phyloP scores from a whole-genome alignment of 352 stramenopile genomes.

The Elongisporangium undulatum region DNA sequence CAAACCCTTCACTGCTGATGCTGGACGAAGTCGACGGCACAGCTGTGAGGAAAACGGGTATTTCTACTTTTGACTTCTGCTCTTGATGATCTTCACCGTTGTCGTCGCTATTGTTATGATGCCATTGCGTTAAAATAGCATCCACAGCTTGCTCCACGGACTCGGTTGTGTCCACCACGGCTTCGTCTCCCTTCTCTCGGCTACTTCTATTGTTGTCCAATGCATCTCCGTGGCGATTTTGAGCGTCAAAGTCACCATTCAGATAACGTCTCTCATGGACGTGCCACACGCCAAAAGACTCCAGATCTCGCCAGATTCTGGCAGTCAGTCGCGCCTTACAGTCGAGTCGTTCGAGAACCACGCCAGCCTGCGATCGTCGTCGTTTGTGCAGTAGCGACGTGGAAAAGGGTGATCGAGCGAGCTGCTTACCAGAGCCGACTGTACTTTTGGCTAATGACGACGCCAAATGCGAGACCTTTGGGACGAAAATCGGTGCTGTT shows the following conservation, averaged over 20 bases:
- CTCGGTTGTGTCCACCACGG: slow-evolving; percentile 16
- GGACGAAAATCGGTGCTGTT: slow-evolving; percentile 10
- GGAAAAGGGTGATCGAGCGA: neutral
- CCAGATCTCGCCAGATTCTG: slow-evolving; percentile 58
- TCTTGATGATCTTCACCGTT: neutral
- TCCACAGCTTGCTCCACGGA: slow-evolving; percentile 45
- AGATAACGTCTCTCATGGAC: slow-evolving; percentile 5
- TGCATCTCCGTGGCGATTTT: neutral
- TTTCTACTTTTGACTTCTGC: neutral
- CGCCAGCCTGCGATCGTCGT: slow-evolving; percentile 20
- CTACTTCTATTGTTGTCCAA: neutral
- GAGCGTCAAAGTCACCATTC: neutral
- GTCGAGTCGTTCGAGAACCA: slow-evolving; percentile 30
- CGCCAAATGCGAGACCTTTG: slow-evolving; percentile 48
- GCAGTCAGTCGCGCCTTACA: slow-evolving; percentile 25
- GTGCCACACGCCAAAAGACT: slow-evolving; percentile 53
- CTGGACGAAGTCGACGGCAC: slow-evolving; percentile 7
- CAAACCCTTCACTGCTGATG: neutral
- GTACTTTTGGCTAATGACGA: slow-evolving; percentile 13
- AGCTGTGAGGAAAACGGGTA: slow-evolving; percentile 14
- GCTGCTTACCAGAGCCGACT: neutral
- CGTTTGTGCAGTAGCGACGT: slow-evolving; percentile 11
- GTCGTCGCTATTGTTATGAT: slow-evolving; percentile 9
- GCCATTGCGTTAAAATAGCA: slow-evolving; percentile 57
- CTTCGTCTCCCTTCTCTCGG: slow-evolving; percentile 3